phyloP scores from a whole-genome alignment of 169 alveolate species.

The Plasmodium vivax region DNA sequence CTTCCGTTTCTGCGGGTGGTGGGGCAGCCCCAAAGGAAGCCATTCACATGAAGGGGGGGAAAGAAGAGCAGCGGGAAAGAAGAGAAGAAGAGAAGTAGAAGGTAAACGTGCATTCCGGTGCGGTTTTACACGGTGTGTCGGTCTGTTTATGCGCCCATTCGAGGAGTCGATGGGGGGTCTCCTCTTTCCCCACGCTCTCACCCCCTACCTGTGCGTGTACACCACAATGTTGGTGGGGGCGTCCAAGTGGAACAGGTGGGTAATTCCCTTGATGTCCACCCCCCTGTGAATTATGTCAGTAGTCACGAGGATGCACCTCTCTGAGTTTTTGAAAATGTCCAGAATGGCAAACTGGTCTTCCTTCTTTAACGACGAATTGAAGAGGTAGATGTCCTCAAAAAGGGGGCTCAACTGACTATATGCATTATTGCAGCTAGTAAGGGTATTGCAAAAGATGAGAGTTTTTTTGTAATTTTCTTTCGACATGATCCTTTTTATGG shows the following conservation, averaged over 20 bases:
- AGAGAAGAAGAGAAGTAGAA: neutral
- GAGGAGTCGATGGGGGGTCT: neutral
- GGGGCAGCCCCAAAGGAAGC: neutral
- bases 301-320: constrained; percentile 91
- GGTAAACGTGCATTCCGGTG: neutral
- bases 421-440: constrained; percentile 39
- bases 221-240: constrained; percentile 90
- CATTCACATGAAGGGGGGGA: neutral
- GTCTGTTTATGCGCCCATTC: no score
- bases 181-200: neutral
- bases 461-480: constrained; percentile 45
- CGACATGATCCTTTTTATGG: constrained; percentile 32
- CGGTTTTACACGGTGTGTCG: neutral
- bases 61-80: no score
- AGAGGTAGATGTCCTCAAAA: constrained; percentile 49
- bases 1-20: constrained; percentile 46
- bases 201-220: constrained; percentile 83
- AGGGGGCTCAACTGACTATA: constrained; percentile 34
- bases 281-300: constrained; percentile 97
- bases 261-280: constrained; percentile 92
- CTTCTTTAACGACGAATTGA: constrained; percentile 58
- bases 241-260: constrained; percentile 93
- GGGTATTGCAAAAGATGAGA: constrained; percentile 58
- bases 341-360: constrained; percentile 76
- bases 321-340: constrained; percentile 89